Base-by-base conservation (phyloP, 495 filamentous ascomycete genomes). In the Penicillium longicatenatum region DNA sequence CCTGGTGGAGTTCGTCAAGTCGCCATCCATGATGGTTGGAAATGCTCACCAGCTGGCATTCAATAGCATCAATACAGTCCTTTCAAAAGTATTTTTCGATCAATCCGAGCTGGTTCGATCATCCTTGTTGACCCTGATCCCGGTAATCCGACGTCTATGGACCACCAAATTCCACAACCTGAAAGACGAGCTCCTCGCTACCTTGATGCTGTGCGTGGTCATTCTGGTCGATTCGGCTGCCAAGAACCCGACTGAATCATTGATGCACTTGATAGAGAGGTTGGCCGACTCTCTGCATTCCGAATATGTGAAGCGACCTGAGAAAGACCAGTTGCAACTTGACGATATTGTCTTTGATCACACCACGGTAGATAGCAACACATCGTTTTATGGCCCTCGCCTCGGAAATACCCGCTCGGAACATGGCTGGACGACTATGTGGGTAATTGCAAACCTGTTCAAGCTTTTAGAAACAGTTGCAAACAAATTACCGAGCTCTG, bases 121-220 rank as follows among this genome's bases (percentile, higher is more conserved):
- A 35, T 72, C 85, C 24, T 70, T 87, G 45, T 67, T 78, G 35
- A 78, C 84, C 17, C 62, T 93, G 46, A 65, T 96, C 20, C 90
- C 91, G 4, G 67, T 91, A 33, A 82, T 97, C 45, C 83, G 79
- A 26, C 76, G 83, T 19, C 79, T 90, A 61, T 97, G 94, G 94
- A 81, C 83, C 33, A 69, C 67, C 37, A 88, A 91, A 48, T 73
- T 84, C 29, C 75, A 76, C 14, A 65, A 65, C 11, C 64, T 88
- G 37, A 86, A 85, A 55, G 90, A 93, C 62, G 86, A 91, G 60
- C 80, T 93, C 63, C 75, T 91, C 35, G 84, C 86, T 55, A 82
- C 85, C n/a, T 73, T 95, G 35, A 86, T 90, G 58, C 78, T 85
- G 46, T 78, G 86, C 46, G 72, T 67, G 52, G 50, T 64, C 63